Evolutionary conservation across 306 rosid species (phyloP).

Genomic region (Arachis hypogaea): DNA sequence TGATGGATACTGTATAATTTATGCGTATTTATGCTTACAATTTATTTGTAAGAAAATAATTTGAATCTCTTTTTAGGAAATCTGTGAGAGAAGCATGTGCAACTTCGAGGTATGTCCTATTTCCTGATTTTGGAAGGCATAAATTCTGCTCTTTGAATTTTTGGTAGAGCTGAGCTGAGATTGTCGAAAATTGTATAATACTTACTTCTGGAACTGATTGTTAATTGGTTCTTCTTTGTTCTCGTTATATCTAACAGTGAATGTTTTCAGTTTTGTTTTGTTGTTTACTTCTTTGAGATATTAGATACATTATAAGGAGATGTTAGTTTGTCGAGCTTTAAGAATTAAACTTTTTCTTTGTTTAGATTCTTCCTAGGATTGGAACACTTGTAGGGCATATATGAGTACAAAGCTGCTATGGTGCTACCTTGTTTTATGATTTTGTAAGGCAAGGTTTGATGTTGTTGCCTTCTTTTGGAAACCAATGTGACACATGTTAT

Average conservation of each 20-base stretch:
- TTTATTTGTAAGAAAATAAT: neutral
- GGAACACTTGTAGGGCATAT: neutral
- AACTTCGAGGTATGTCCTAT: constrained; percentile 41
- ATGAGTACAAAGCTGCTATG: constrained; percentile 2
- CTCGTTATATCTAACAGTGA: neutral
- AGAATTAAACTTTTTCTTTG: constrained; percentile 1
- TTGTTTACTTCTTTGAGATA: constrained; percentile 22
- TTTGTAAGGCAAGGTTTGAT: neutral
- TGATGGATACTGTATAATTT: neutral
- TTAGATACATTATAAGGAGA: constrained; percentile 19
- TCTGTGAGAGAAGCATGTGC: constrained; percentile 33
- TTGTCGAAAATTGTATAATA: neutral
- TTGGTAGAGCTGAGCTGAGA: constrained; percentile 6
- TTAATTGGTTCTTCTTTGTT: neutral
- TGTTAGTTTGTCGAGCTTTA: constrained; percentile 13
- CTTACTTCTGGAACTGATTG: neutral
- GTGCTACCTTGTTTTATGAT: constrained; percentile 3
- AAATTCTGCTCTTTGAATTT: constrained; percentile 1
- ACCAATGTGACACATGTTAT: neutral
- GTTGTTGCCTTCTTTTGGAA: constrained; percentile 10
- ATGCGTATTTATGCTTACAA: neutral
- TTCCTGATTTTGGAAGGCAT: constrained; percentile 16
- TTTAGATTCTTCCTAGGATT: neutral
- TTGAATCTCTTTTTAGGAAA: constrained; percentile 33
- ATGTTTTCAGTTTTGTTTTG: neutral